Evolutionary conservation across 805 yeast genomes (phyloP), one percentile per base, ranked within the genome.

Genomic region (Cyberlindnera subsufficiens): DNA sequence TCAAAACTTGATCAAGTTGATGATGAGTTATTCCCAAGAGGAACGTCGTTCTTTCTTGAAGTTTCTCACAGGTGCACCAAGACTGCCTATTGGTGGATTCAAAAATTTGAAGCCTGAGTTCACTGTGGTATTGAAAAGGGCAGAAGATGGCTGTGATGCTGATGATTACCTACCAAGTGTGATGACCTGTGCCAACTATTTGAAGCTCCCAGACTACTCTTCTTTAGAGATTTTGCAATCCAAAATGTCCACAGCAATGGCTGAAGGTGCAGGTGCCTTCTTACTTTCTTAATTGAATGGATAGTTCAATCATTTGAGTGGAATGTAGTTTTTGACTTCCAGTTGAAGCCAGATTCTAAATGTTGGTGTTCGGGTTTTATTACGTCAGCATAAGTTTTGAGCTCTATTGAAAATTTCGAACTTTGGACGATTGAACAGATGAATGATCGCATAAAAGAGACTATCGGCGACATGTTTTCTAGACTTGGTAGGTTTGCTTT

Each of bases 121-220:
- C 37, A 91, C 98, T 0, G 89, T 93, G 30, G 98, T 93, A 2
- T 66, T 87, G 47, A 89, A 87, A 58, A 80, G 75, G 44, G 74
- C 82, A n/a, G 98, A 91, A 40, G 80, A 75, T 37, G 83, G 80
- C 0, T 59, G 76, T 20, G 63, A 66, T 11, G 74, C 86, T 5
- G 96, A 91, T 61, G 88, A 81, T 47, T 89, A 83, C 56, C 69
- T 93, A 43, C 98, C 99, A 2, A 87, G 96, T 64, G 99, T 93
- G 3, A 91, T 91, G 99, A 91, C 99, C 0, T 91, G 99, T 68
- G 97, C 95, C 3, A 91, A 91, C 59, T 93, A 91, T 58, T 70
- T 91, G 51, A 91, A 91, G 60, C 66, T 93, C 17, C 98, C 99
- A 5, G 77, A 84, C 49, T 93, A 91, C 59, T 74, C 87, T 3